Evolutionary conservation across 192 early-diverging fungal species (phyloP).

Genomic region (Backusella mclennaniae): DNA sequence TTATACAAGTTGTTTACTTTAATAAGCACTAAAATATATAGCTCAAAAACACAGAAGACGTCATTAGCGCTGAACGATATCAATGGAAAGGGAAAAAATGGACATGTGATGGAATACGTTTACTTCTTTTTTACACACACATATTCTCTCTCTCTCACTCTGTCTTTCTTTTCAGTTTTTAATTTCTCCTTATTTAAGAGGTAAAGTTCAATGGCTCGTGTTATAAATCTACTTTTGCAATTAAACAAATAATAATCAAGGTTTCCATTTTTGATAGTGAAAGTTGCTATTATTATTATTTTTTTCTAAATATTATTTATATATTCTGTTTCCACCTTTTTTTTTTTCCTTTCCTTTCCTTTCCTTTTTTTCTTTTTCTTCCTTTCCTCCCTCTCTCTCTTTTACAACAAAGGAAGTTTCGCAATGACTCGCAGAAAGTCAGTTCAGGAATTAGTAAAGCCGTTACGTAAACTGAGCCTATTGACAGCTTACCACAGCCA

Average conservation of each 20-base stretch:
- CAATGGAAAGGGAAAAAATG: background rate
- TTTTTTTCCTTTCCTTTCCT: background rate
- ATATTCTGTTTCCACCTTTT: background rate
- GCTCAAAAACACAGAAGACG: background rate
- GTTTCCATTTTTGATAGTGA: background rate
- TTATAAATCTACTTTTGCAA: background rate
- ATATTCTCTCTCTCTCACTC: background rate
- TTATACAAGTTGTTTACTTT: background rate
- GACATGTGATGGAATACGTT: background rate
- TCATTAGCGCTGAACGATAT: background rate
- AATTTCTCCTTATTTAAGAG: constrained; percentile 3
- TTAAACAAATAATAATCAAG: background rate
- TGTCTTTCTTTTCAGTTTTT: background rate
- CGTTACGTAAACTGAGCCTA: constrained; percentile 21
- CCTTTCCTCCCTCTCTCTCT: background rate
- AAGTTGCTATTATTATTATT: constrained; percentile 1
- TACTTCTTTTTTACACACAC: background rate
- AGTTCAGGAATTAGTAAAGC: constrained; percentile 25
- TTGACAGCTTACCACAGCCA: constrained; percentile 6
- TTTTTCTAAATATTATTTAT: background rate
- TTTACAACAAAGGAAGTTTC: background rate
- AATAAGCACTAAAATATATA: background rate
- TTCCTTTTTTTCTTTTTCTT: background rate
- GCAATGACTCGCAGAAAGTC: constrained; percentile 15
- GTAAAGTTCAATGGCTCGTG: constrained; percentile 1